Evolutionary conservation across 2,329 filamentous ascomycete genomes (phyloP), one percentile per base, ranked within the genome.

Genomic region (Penicillium sp.): DNA sequence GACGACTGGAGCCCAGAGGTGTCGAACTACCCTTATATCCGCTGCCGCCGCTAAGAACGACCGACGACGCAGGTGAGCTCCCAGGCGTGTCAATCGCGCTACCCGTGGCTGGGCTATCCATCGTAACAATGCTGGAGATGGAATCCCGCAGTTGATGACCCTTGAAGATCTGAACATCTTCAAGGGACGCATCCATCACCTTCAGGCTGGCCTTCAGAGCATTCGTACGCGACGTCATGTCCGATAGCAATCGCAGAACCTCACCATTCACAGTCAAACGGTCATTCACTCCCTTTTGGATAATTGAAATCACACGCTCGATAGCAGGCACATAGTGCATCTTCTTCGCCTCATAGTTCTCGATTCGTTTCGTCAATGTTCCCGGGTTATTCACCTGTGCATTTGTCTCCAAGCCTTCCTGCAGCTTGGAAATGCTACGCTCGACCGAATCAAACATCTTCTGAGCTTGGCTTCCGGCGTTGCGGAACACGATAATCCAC

Each of bases 401-500:
- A 8, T 88, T 88, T 11, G 85, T 81, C 57, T 96, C 91, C 16
- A 96, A 80, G 4, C 87, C 88, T 69, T 96, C 92, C 61, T 85
- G 87, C 35, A 99, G 81, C 75, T 96, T 96, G 47, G 81, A 77
- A 57, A 96, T 86, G 71, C 92, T 96, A 62, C 93, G 85, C 70
- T 96, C 91, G 23, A 98, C 91, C 3, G 93, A 97, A 65, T 96
- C 92, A 71, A 92, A 93, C 92, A 99, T 96, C 78, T 96, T 96
- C 65, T 95, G 87, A 4, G 95, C 93, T 75, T 97, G 92, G 56
- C 89, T 85, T 14, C 92, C 93, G 16, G 95, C 95, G 63, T 95
- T 93, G 55, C 93, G 87, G 78, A 99, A 99, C 35, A 98, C 93
- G 53, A 96, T 83, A 44, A 99, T 88, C 95, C 95, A 99, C 55